Evolutionary conservation across 2,329 filamentous ascomycete genomes (phyloP).

Genomic region (Cadophora sp.): DNA sequence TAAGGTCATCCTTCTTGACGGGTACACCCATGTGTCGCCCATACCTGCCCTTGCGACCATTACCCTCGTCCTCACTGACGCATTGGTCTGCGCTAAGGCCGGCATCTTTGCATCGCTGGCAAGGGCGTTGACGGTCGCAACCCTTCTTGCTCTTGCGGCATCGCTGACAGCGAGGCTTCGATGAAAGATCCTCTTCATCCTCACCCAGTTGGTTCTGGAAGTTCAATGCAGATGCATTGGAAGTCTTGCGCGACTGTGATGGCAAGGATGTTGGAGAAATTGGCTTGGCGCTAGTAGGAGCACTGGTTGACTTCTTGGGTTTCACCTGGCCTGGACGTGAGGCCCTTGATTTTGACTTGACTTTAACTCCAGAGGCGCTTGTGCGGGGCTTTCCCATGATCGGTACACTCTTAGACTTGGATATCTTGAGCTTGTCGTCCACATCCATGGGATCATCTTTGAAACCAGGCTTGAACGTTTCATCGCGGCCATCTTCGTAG

Average conservation of each 20-base stretch:
- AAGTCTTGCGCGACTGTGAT: constrained; percentile 76
- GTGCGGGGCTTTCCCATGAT: constrained; percentile 49
- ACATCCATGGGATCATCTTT: constrained; percentile 37
- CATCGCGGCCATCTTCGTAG: constrained; percentile 52
- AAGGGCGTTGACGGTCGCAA: constrained; percentile 94
- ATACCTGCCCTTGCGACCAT: constrained; percentile 94
- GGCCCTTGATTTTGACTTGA: constrained; percentile 54
- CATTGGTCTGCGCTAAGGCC: constrained; percentile 93
- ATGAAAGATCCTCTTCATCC: constrained; percentile 90
- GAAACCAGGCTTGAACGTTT: constrained; percentile 42
- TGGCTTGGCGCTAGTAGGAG: constrained; percentile 49
- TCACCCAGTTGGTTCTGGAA: constrained; percentile 66
- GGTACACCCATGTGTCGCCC: constrained; percentile 74
- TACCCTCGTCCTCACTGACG: constrained; percentile 96
- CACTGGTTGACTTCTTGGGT: constrained; percentile 55
- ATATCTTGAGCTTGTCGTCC: constrained; percentile 44
- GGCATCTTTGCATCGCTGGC: constrained; percentile 93
- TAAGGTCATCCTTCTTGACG: constrained; percentile 63
- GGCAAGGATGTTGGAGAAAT: constrained; percentile 73
- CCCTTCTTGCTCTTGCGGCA: constrained; percentile 99
- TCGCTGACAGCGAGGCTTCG: constrained; percentile 95
- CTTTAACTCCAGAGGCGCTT: constrained; percentile 49
- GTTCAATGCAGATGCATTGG: constrained; percentile 70
- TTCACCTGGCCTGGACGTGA: constrained; percentile 48
- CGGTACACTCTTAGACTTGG: constrained; percentile 50